These are phyloP conservation scores for Boechera retrofracta DNA, from an alignment of 345 rosid species.

Conservation along the genomic window DNA sequence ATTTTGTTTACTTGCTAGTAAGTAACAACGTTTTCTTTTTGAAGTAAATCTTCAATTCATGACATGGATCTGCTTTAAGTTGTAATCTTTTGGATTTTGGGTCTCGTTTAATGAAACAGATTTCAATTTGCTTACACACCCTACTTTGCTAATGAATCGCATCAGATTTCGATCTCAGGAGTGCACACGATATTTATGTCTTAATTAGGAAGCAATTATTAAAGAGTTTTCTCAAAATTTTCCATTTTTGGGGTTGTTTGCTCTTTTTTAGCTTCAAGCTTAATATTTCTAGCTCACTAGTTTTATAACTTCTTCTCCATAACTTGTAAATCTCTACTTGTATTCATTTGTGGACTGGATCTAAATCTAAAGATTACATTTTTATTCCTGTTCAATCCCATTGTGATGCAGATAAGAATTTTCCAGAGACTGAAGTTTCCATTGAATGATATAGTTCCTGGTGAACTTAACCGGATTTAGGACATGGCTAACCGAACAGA, in stretches of 20 bases:
- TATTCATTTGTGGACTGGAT: constrained; percentile 27
- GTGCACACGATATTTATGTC: neutral
- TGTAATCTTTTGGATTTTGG: constrained; percentile 9
- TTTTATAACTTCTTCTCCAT: neutral
- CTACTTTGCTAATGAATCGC: neutral
- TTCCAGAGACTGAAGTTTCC: constrained; percentile 23
- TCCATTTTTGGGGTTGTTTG: constrained; percentile 26
- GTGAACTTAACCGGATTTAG: constrained; percentile 32
- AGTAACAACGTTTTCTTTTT: neutral
- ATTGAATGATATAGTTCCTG: constrained; percentile 28
- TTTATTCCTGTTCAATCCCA: neutral
- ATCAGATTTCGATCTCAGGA: constrained; percentile 31
- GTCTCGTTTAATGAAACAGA: neutral
- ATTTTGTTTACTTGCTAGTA: constrained; percentile 21
- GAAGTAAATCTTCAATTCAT: neutral
- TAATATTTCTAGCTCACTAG: neutral
- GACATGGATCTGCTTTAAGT: constrained; percentile 20
- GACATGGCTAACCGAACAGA: constrained; percentile 46
- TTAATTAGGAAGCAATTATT: constrained; percentile 7
- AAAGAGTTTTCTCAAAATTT: constrained; percentile 7
- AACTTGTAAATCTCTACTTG: constrained; percentile 15
- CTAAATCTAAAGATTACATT: constrained; percentile 15
- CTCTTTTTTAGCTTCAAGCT: constrained; percentile 28
- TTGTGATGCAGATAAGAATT: constrained; percentile 34
- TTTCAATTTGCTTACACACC: neutral